phyloP scores from a whole-genome alignment of 306 rosid species.

The Fagus crenata region DNA sequence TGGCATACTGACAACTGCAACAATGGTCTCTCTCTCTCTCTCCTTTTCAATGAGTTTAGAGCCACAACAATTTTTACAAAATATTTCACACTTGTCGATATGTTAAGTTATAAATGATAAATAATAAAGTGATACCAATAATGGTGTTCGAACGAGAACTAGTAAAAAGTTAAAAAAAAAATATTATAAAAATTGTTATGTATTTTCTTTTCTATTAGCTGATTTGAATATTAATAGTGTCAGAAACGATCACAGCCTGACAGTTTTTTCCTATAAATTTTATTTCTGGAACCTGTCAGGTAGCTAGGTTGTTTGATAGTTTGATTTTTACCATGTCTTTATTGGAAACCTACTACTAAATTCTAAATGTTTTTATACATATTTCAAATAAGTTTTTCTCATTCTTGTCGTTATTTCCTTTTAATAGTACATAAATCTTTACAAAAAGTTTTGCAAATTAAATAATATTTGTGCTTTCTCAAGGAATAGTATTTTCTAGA shows the following conservation, averaged over 20 bases:
- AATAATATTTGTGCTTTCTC: too few relatives aligned
- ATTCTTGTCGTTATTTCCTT: too few relatives aligned
- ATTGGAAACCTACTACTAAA: conserved; percentile 1
- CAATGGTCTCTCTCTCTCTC: not conserved
- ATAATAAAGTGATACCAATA: too few relatives aligned
- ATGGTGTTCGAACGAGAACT: too few relatives aligned
- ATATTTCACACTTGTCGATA: too few relatives aligned
- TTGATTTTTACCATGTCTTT: not conserved
- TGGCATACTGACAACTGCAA: not conserved
- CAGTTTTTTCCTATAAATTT: not conserved
- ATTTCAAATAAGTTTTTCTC: not conserved
- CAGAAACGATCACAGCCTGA: not conserved
- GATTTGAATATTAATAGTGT: conserved; percentile 1
- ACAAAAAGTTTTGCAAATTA: too few relatives aligned
- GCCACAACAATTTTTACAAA: too few relatives aligned
- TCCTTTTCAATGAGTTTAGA: not conserved
- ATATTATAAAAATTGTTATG: too few relatives aligned
- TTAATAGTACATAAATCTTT: too few relatives aligned
- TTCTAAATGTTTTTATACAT: not conserved
- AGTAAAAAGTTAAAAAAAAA: too few relatives aligned
- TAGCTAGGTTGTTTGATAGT: not conserved
- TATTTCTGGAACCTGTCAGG: not conserved
- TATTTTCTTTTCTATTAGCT: not conserved
- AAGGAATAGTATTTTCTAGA: not conserved
- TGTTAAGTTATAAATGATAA: too few relatives aligned